A percentile compares a stretch with the other conserved stretches of the same genome.
Evolutionary conservation across 2,329 filamentous ascomycete genomes (phyloP).

Genomic region (Hysterium pulicare): DNA sequence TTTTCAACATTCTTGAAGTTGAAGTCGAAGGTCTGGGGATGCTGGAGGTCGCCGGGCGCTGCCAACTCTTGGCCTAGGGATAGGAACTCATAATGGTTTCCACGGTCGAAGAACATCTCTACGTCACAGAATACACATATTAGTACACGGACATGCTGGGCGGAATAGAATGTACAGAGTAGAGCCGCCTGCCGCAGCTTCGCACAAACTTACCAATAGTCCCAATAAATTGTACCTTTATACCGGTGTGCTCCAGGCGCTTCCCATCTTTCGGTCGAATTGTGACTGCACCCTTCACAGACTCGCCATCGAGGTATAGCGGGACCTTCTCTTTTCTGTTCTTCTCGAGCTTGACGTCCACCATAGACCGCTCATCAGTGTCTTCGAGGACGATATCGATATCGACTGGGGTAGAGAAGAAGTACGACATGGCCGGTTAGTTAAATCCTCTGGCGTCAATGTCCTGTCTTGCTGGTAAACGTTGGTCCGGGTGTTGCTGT

Average conservation of each 20-base stretch:
- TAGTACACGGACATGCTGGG: constrained; percentile 1
- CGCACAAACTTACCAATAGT: constrained; percentile 70
- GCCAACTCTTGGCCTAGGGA: constrained; percentile 95
- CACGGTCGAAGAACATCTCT: constrained; percentile 99
- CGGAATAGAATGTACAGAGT: constrained; percentile 5
- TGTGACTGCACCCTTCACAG: constrained; percentile 93
- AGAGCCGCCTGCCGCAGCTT: not conserved
- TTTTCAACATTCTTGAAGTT: constrained; percentile 99
- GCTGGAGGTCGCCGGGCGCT: constrained; percentile 93
- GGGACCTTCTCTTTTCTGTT: constrained; percentile 95
- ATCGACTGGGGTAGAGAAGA: constrained; percentile 93
- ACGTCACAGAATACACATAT: constrained; percentile 11
- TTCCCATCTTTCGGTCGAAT: constrained; percentile 97
- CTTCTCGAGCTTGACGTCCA: constrained; percentile 98
- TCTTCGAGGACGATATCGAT: constrained; percentile 98
- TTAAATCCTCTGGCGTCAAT: no score
- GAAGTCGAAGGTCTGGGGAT: constrained; percentile 98
- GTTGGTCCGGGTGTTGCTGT: no score
- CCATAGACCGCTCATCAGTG: constrained; percentile 87
- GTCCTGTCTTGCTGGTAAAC: not conserved
- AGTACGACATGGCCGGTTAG: constrained; percentile 72
- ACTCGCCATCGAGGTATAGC: constrained; percentile 96
- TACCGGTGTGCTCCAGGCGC: constrained; percentile 93
- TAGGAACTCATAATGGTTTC: constrained; percentile 98
- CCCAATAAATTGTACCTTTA: constrained; percentile 99